Base-by-base conservation (phyloP, 352 stramenopile genomes). In the Globisporangium canariense region DNA sequence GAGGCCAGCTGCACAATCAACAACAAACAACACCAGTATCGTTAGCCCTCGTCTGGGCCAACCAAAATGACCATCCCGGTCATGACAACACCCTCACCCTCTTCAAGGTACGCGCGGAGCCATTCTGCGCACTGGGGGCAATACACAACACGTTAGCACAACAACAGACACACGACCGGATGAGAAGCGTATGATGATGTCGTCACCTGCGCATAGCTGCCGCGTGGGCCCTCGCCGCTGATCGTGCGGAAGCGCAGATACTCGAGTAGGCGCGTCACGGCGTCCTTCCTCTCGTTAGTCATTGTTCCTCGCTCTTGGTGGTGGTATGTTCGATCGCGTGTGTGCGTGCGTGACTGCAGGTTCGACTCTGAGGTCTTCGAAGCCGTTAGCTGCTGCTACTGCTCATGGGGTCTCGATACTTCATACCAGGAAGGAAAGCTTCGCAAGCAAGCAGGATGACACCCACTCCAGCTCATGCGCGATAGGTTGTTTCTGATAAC, bases 171-270 rank as follows among this genome's bases (percentile, higher is more conserved):
- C 25, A 28, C 25, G 25, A 2, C 2, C 25, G 25, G 25, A 28
- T 28, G 25, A 28, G 25, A 28, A 28, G 25, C 25, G 25, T 28
- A 28, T 28, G 25, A 41, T 10, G 36, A 8, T 9, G 2, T 41
- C 36, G 36, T 11, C 22, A 89, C 81, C 78, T 85, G 36, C 10
- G 88, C 52, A 64, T 96, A 97, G 14, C 61, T 51, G 13, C 86
- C 86, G 9, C 73, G 79, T 2, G 82, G 79, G 6, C 85, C 88
- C 34, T 92, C 80, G 45, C 71, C 72, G 67, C 84, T 95, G 38
- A 96, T 71, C 0, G 88, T 91, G 45, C 74, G 81, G 69, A 96
- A 81, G 49, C 83, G 70, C 58, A 96, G 68, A 38, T 94, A 70
- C 62, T 96, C 78, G 20, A 93, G 64, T 51, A 97, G 89, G 51